Percentiles rank a stretch among this genome's conserved stretches.
These are phyloP conservation scores for Pisolithus sp. DNA, from an alignment of 768 basidiomycete genomes.

Conservation along the genomic window DNA sequence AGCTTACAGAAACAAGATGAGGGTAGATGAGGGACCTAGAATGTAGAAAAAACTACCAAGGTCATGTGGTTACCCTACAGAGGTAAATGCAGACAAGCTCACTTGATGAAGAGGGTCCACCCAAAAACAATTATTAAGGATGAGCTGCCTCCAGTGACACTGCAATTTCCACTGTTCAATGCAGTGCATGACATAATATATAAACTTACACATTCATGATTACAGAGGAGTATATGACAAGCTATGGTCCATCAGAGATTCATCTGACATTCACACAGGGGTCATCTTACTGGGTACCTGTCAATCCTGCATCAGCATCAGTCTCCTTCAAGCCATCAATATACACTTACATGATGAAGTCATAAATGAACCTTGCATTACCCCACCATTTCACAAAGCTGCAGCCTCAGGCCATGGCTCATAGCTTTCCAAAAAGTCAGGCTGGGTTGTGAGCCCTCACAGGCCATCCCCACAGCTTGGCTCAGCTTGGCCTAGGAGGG, in stretches of 20 bases:
- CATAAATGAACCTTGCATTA: slow-evolving; percentile 60
- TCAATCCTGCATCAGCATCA: background rate
- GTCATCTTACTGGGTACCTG: slow-evolving; percentile 56
- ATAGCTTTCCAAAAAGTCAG: too few species aligned
- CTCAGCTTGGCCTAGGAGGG: too few species aligned
- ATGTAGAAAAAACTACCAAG: slow-evolving; percentile 57
- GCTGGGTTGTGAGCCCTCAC: too few species aligned
- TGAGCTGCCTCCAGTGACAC: slow-evolving; percentile 49
- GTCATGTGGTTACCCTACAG: slow-evolving; percentile 66
- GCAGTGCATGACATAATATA: background rate
- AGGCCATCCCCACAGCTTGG: too few species aligned
- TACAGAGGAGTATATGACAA: slow-evolving; percentile 76
- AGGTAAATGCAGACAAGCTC: slow-evolving; percentile 19
- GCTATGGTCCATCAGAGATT: slow-evolving; percentile 33
- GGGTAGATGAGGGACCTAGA: slow-evolving; percentile 40
- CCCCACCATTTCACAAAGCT: background rate
- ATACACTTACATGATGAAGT: slow-evolving; percentile 63
- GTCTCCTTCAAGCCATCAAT: background rate
- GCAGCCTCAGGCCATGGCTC: too few species aligned
- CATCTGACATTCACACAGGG: background rate
- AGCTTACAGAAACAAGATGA: slow-evolving; percentile 4
- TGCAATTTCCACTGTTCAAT: slow-evolving; percentile 15
- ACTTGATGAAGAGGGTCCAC: slow-evolving; percentile 86
- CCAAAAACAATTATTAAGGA: slow-evolving; percentile 65
- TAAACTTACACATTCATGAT: slow-evolving; percentile 53